Base-by-base conservation (phyloP, 495 filamentous ascomycete species). In the Xylaria telfairii region DNA sequence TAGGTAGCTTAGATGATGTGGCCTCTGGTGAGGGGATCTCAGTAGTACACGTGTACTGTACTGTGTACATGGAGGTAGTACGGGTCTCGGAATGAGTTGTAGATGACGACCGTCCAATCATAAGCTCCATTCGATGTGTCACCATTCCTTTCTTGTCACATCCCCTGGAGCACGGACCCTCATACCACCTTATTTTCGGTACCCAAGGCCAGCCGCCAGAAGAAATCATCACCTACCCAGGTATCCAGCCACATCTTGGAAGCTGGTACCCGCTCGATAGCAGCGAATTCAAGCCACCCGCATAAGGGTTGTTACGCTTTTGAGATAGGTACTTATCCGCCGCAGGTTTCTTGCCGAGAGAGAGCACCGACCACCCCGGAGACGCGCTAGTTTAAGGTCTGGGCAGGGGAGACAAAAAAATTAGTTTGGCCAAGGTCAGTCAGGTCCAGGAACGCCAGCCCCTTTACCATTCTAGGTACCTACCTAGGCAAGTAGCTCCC, bases 131-230 rank as follows among this genome's bases (percentile, higher is more conserved):
- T 32, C 34, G 0, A 4, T 39, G 62, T 34, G 44, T 32, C 59
- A 42, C 37, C 59, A 62, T 42, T 34, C 59, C 37, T 28, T 62
- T 62, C 37, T 62, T 42, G 59, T 62, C 46, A 39, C 47, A 54
- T 66, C 64, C 47, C 63, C 46, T 66, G 49, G 28, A 53, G 47
- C 64, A 66, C 64, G 19, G 64, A 66, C 47, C 64, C 42, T 66
- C 12, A 24, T 6, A 7, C 32, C 32, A 30, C 30, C 7, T 37
- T 32, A n/a, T 59, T 17, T n/a, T 24, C 17, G 24, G 4, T 64
- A 64, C 42, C 10, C 41, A 13, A 26, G 34, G 59, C 28, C 51
- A 9, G 13, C 10, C 42, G 17, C 6, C 17, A 47, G 19, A n/a
- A 24, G 24, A 12, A 15, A 53, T 28, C 2, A 3, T 57, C 8